Evolutionary conservation across 352 stramenopile genomes (phyloP), one percentile per base, ranked within the genome.

Genomic region (Phytopythium boreale): DNA sequence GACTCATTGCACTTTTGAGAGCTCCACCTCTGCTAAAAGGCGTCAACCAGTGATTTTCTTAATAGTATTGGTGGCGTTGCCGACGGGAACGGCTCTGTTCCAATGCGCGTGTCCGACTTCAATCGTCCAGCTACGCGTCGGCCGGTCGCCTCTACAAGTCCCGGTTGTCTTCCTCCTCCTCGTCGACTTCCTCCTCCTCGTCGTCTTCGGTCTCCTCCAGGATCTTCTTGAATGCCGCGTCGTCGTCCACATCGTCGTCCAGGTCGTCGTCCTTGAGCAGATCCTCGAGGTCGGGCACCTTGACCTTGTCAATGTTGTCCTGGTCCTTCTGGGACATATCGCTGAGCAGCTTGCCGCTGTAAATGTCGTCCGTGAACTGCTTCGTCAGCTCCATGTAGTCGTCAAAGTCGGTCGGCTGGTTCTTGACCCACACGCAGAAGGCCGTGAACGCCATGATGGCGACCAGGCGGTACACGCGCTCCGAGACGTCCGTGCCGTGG

Each of bases 301-400:
- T 98, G 64, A 97, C 89, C 68, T 88, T 95, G 76, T 99, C 97
- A 77, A 99, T 98, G 76, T 98, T 97, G 74, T 99, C 96, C 74
- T 98, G 98, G 68, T 98, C 90, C 76, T 97, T 95, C 69, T 99
- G 96, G 29, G 95, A 98, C 70, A 99, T 98, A 76, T 99, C 97
- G 44, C 92, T 97, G 50, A 99, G 79, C 61, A 99, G 80, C 63
- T 98, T 99, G 66, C 97, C 97, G 37, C 95, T 97, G 86, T 99
- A 99, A 66, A 99, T 96, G 82, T 99, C 97, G 74, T 98, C 96
- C 61, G 98, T 97, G 72, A 99, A 99, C 77, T 99, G 97, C 72
- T 98, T 98, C 68, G 98, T 98, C 34, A 97, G 90, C 69, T 95
- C 82, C 72, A 99, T 98, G 84, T 99, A 99, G 7, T 97, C 96